phyloP scores from a whole-genome alignment of 768 basidiomycete species.

The Suillus paluster region DNA sequence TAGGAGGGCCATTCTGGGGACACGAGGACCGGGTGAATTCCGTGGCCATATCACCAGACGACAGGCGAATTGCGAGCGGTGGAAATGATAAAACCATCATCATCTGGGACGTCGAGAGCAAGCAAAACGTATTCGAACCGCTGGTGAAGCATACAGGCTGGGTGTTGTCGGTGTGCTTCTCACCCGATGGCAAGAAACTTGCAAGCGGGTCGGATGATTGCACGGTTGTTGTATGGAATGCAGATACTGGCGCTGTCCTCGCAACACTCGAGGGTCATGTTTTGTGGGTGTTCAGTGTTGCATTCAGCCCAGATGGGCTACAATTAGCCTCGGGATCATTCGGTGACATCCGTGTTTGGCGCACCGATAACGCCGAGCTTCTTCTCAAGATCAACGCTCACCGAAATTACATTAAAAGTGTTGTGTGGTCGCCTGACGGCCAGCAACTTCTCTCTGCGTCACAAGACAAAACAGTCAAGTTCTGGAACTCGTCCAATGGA shows the following conservation, averaged over 20 bases:
- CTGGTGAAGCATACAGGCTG: slow-evolving; percentile 7
- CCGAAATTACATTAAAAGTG: slow-evolving; percentile 32
- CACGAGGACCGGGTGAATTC: slow-evolving; percentile 2
- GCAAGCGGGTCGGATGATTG: slow-evolving; percentile 14
- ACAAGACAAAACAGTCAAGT: slow-evolving; percentile 33
- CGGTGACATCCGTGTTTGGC: slow-evolving; percentile 27
- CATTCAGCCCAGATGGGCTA: slow-evolving; percentile 26
- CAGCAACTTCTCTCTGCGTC: slow-evolving; percentile 30
- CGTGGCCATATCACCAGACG: slow-evolving; percentile 1
- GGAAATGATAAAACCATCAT: slow-evolving; percentile 36
- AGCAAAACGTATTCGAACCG: slow-evolving; percentile 6
- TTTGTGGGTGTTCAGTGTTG: slow-evolving; percentile 21
- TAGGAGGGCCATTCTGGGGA: slow-evolving; percentile 4
- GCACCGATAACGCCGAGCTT: slow-evolving; percentile 14
- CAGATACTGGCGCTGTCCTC: not conserved
- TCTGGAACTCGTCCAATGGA: slow-evolving; percentile 34
- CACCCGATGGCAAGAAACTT: slow-evolving; percentile 14
- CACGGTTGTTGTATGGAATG: slow-evolving; percentile 10
- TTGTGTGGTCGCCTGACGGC: slow-evolving; percentile 35
- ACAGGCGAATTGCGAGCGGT: slow-evolving; percentile 25
- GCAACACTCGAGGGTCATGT: slow-evolving; percentile 17
- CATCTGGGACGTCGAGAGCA: slow-evolving; percentile 32
- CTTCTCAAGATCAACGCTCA: slow-evolving; percentile 26
- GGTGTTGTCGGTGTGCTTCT: slow-evolving; percentile 17
- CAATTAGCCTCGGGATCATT: slow-evolving; percentile 19